Evolutionary conservation across 805 yeast species (phyloP), one percentile per base, ranked within the genome.

Genomic region (Peterozyma xylosa): DNA sequence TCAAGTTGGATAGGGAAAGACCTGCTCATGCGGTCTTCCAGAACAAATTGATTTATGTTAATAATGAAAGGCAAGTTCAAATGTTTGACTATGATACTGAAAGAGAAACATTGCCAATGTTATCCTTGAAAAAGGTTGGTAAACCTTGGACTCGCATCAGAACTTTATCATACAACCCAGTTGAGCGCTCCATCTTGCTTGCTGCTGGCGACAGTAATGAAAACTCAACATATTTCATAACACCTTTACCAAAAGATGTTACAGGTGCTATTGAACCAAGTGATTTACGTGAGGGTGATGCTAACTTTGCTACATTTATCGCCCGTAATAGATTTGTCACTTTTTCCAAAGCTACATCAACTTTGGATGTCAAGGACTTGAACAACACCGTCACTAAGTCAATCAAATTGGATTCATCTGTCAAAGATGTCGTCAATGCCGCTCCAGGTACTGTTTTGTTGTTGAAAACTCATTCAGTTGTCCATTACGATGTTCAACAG

Each of bases 1-100:
- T 93, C 77, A 93, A 93, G 68, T 74, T 93, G 48, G 96, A 88
- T 63, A 85, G 98, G 62, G 99, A 93, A 71, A 82, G 99, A 63
- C 98, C 99, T 11, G 95, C 96, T n/a, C 76, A 78, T 55, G 64
- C 86, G 5, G 57, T 78, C 32, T 75, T 73, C 66, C 93, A 86
- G 59, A 86, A 86, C 64, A 80, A 75, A 54, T 64, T 93, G 54
- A 76, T 76, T 49, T 91, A 75, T 58, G 79, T 89, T 55, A 88
- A 87, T 64, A 74, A 78, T 48, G 96, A 88, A 59, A 87, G 84
- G 63, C 95, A 88, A 62, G 81, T 91, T 42, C 95, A 88, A 63
- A 68, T 78, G 43, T 89, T 76, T 57, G 93, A 87, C 58, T 83
- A 76, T 58, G 71, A 70, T 43, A 74, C 71, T 46, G 78, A 78